Conservation (phyloP, 2,329 filamentous ascomycete species). For the Aspergillus proliferans region DNA sequence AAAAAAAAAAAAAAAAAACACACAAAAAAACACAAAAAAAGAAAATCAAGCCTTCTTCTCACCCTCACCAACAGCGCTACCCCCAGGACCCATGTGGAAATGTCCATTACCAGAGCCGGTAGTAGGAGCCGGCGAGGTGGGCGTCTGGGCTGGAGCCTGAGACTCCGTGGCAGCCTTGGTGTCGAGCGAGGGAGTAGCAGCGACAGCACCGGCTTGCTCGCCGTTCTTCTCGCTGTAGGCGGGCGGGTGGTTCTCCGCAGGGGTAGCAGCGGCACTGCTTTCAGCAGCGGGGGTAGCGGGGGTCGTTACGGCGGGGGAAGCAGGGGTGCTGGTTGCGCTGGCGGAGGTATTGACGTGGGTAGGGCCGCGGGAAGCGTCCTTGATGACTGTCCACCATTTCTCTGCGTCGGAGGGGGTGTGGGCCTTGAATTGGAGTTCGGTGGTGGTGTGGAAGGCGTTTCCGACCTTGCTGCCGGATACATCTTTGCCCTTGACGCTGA, state of each 20-base stretch:
- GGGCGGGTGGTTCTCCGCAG: conserved; percentile 13
- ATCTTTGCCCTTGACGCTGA: conserved; percentile 94
- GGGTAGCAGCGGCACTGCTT: neutral
- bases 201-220: conserved; percentile 5
- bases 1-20: neutral
- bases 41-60: conserved; percentile 5
- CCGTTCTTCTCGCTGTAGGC: conserved; percentile 20
- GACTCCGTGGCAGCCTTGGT: neutral
- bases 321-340: conserved; percentile 6
- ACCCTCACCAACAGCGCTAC: conserved; percentile 10
- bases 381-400: conserved; percentile 76
- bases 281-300: neutral
- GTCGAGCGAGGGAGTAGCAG: neutral
- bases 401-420: conserved; percentile 71
- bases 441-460: conserved; percentile 70
- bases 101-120: conserved; percentile 12
- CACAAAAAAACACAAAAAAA: neutral
- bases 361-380: conserved; percentile 21
- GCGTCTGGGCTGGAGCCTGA: neutral
- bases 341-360: conserved; percentile 3
- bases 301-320: conserved; percentile 8
- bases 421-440: conserved; percentile 83
- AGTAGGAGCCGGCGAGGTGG: neutral
- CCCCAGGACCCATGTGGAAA: conserved; percentile 24
- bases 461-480: conserved; percentile 68